Evolutionary conservation across 1,284 basidiomycete species (phyloP), one percentile per base, ranked within the genome.

Genomic region (Dichomitus squalens): DNA sequence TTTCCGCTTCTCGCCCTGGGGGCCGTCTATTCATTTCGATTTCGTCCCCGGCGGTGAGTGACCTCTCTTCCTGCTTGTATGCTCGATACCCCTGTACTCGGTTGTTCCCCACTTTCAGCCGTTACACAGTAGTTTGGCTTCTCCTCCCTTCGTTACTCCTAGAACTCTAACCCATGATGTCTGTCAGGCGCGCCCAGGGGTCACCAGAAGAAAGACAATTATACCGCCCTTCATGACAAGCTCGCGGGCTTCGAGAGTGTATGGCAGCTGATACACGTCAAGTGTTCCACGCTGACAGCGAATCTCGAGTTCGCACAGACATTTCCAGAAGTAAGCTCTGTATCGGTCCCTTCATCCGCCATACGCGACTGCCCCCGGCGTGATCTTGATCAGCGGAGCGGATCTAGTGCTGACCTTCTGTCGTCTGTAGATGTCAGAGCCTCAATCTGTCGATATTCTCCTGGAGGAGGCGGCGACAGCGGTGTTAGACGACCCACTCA

Each of bases 1-100:
- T n/a, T n/a, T n/a, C n/a, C n/a, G n/a, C 27, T 67, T 72, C 49
- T 65, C 63, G 16, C 68, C 66, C 38, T 61, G 59, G 25, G 41
- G 41, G 29, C 25, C 25, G 11, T 44, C 41, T 2, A 44, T 44
- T 4, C 25, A 44, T 29, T 29, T 44, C 7, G 25, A 25, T 23
- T 4, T 44, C 41, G 29, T 27, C 16, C 41, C 41, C n/a, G n/a
- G n/a, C 7, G 25, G 41, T 44, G 25, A 21, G 41, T 44, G 9
- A 3, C 16, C 8, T 44, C 25, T n/a, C n/a, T n/a, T n/a, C n/a
- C n/a, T n/a, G n/a, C n/a, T n/a, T n/a, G n/a, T n/a, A n/a, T n/a
- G n/a, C n/a, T n/a, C n/a, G n/a, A n/a, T n/a, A n/a, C 29, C 41
- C 16, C n/a, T 6, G 7, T 18, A 44, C n/a, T n/a, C 4, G 16